These are phyloP conservation scores for Pestalotiopsis sp. DNA, from an alignment of 2,329 filamentous ascomycete genomes.

Conservation along the genomic window DNA sequence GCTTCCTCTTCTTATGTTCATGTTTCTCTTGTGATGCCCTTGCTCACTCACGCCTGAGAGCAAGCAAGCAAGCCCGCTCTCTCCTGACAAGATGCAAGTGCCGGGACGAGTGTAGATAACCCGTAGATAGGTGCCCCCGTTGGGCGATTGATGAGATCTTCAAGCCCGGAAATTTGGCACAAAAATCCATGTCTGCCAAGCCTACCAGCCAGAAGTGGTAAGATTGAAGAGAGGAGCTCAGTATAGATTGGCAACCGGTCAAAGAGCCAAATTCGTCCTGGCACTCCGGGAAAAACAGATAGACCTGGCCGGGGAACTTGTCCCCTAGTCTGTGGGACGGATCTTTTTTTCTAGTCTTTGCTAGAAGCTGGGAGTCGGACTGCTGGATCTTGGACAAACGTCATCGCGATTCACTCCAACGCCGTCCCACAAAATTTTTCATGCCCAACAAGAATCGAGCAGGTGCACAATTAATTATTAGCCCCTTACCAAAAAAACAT, in stretches of 20 bases:
- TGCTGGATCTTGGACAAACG: neutral
- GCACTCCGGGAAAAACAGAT: neutral
- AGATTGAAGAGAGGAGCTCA: neutral
- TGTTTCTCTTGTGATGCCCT: too few species aligned
- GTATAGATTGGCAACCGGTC: neutral
- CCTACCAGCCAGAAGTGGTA: neutral
- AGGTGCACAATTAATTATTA: neutral
- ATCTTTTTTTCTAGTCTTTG: neutral
- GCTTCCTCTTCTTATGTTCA: too few species aligned
- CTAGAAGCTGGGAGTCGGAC: neutral
- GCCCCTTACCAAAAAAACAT: neutral
- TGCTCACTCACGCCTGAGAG: too few species aligned
- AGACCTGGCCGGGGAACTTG: neutral
- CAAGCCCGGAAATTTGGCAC: neutral
- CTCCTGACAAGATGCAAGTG: too few species aligned
- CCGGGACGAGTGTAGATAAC: too few species aligned
- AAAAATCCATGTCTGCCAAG: neutral
- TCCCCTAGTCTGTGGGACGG: neutral
- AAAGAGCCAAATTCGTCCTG: neutral
- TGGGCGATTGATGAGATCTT: neutral
- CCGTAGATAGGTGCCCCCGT: too few species aligned
- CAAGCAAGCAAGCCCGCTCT: too few species aligned
- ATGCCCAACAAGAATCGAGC: neutral
- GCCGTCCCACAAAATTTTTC: neutral
- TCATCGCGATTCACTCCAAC: neutral